Base-by-base conservation (phyloP, 352 stramenopile genomes). In the Chrysophaeum taylorii region DNA sequence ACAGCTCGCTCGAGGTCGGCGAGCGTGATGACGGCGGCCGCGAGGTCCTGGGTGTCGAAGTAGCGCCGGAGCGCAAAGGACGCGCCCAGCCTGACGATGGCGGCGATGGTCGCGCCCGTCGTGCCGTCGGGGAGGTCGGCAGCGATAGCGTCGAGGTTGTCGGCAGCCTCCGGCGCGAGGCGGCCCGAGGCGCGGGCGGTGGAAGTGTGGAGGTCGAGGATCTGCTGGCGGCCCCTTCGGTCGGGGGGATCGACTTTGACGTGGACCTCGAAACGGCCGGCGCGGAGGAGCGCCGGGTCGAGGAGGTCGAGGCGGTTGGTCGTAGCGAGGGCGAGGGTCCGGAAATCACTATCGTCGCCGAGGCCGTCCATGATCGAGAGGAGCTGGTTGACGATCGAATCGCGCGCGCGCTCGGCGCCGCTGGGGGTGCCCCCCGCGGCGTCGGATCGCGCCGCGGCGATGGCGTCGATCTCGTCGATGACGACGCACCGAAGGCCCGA, bases 401-500 rank as follows among this genome's bases (percentile, higher is more conserved):
- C 78, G 45, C 80, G 43, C 14, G 76, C 80, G 25, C 80, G 62
- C 9, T 80, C 82, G 2, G 85, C 78, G 29, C 82, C 82, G 18
- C 81, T 79, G 71, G 86, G 80, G 38, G 80, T 76, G 33, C 74
- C 74, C 50, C 77, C 76, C 35, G 78, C 80, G 70, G 70, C 75
- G 27, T 74, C 78, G 53, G 67, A 77, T 42, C 82, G 73, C 38
- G 69, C 73, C 38, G 80, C 68, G 42, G 79, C 76, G 63, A 87
- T 84, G 9, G 83, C 81, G 81, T 89, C 83, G 63, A 89, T 86
- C 68, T 84, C 81, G 70, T 87, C 81, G 63, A 87, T 79, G 0
- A 85, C 73, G 70, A 87, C 68, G 4, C 85, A 73, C 66, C 85
- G 81, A 27, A 87, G 70, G 21, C 72, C 76, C 27, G 70, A 79